phyloP scores from a whole-genome alignment of 2,329 filamentous ascomycete species.

The Verticillium tricorpus region DNA sequence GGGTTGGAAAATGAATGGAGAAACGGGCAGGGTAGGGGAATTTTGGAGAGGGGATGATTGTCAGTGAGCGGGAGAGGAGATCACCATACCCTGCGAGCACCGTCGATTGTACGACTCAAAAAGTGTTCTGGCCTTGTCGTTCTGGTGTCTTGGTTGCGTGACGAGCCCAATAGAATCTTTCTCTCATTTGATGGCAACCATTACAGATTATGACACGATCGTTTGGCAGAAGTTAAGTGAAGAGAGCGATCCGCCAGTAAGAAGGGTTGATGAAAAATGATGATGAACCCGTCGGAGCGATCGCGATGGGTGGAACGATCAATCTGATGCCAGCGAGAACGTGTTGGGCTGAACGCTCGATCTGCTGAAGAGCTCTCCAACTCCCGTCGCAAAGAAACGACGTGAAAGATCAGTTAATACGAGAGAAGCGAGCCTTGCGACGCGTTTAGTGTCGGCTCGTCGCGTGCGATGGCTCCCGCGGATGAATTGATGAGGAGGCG shows the following conservation, averaged over 20 bases:
- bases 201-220: background rate
- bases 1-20: background rate
- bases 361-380: background rate
- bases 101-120: background rate
- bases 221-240: background rate
- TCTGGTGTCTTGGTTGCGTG: background rate
- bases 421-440: constrained; percentile 5
- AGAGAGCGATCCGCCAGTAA: background rate
- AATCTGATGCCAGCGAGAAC: background rate
- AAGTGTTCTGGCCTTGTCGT: background rate
- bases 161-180: background rate
- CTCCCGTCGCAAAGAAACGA: background rate
- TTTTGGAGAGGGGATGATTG: constrained; percentile 1
- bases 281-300: background rate
- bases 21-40: constrained; percentile 4
- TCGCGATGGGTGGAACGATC: background rate
- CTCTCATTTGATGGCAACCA: constrained; percentile 1
- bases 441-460: constrained; percentile 9
- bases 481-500: constrained; percentile 6
- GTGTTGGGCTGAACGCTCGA: background rate
- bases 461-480: constrained; percentile 7
- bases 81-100: constrained; percentile 10
- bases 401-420: background rate
- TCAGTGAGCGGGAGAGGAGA: constrained; percentile 6
- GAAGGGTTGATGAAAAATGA: background rate